Evolutionary conservation across 805 yeast genomes (phyloP).

Genomic region (Candida ficus): DNA sequence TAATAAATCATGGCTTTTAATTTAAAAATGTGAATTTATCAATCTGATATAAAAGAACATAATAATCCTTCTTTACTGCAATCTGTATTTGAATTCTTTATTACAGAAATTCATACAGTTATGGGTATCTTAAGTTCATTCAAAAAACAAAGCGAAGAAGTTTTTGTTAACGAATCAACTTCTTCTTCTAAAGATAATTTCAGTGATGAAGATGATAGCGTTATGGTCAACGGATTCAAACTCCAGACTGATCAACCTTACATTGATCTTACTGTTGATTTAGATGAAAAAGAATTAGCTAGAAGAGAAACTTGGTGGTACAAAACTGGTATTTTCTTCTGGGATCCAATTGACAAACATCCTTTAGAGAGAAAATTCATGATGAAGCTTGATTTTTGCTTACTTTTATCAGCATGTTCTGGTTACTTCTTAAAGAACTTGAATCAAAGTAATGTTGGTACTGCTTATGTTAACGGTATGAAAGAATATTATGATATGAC

Average conservation of each 20-base stretch:
- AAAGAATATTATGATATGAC: constrained; percentile 36
- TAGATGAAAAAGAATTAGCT: constrained; percentile 4
- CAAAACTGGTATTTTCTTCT: constrained; percentile 6
- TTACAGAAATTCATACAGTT: too few relatives aligned
- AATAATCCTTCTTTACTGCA: too few relatives aligned
- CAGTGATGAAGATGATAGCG: constrained; percentile 1
- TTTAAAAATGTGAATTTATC: too few relatives aligned
- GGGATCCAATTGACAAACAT: constrained; percentile 12
- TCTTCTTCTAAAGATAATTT: too few relatives aligned
- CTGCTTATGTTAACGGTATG: constrained; percentile 45
- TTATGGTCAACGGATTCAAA: constrained; percentile 8
- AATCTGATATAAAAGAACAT: too few relatives aligned
- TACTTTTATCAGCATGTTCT: constrained; percentile 36
- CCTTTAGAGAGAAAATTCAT: constrained; percentile 31
- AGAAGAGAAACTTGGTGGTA: constrained; percentile 15
- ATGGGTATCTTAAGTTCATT: too few relatives aligned
- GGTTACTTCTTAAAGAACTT: constrained; percentile 43
- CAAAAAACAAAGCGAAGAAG: too few relatives aligned
- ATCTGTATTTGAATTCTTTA: too few relatives aligned
- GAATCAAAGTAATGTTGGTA: constrained; percentile 36
- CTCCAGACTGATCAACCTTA: constrained; percentile 9
- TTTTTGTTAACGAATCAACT: too few relatives aligned
- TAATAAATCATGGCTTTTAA: too few relatives aligned
- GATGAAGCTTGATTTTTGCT: constrained; percentile 32
- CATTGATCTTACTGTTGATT: constrained; percentile 7